Evolutionary conservation across 2,329 filamentous ascomycete species (phyloP).

Genomic region (Scedosporium minutisporum): DNA sequence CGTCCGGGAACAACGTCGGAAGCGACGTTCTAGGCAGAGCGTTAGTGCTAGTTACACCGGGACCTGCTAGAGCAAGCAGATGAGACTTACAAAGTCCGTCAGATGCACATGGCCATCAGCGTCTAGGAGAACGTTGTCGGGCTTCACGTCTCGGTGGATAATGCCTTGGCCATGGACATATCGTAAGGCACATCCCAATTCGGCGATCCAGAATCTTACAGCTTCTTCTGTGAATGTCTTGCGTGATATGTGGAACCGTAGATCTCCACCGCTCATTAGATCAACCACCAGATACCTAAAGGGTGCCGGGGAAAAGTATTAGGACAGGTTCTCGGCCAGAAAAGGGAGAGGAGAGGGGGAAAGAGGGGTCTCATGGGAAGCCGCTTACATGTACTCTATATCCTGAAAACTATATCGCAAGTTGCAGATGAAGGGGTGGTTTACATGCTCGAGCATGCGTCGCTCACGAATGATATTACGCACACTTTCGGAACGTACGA

Average conservation of each 20-base stretch:
- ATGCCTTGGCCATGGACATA: constrained; percentile 83
- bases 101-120: constrained; percentile 90
- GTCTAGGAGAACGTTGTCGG: constrained; percentile 82
- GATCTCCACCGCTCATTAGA: constrained; percentile 92
- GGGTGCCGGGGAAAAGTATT: constrained; percentile 26
- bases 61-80: not conserved
- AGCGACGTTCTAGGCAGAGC: constrained; percentile 72
- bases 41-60: not conserved
- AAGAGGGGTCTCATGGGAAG: not conserved
- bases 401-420: constrained; percentile 98
- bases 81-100: constrained; percentile 75
- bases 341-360: not conserved
- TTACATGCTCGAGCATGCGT: constrained; percentile 95
- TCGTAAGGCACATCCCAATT: constrained; percentile 81
- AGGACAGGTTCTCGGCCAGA: constrained; percentile 9
- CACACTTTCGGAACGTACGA: constrained; percentile 94
- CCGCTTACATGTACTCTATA: constrained; percentile 86
- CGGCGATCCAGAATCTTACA: constrained; percentile 92
- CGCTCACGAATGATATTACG: constrained; percentile 96
- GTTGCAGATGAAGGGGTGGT: constrained; percentile 97
- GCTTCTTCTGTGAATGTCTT: constrained; percentile 98
- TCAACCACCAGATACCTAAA: constrained; percentile 95
- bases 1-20: constrained; percentile 82
- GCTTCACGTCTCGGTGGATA: constrained; percentile 85
- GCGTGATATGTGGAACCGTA: constrained; percentile 94